Conservation (phyloP, 2,329 filamentous ascomycete species). For the Fusarium irregulare region DNA sequence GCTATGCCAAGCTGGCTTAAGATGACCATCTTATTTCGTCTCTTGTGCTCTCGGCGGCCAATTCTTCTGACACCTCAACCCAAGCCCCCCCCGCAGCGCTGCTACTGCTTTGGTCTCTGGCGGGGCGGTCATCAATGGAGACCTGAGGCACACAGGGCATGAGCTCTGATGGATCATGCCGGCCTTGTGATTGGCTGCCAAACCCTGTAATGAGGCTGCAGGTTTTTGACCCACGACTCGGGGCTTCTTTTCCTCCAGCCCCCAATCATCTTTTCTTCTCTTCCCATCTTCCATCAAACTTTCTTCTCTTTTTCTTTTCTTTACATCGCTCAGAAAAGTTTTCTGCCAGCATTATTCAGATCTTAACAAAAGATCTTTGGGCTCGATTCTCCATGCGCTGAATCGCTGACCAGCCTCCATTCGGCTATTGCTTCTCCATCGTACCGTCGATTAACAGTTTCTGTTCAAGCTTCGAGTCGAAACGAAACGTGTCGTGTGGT, state of each 20-base stretch:
- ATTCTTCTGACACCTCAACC: neutral
- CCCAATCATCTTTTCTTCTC: slow-evolving; percentile 45
- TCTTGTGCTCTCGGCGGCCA: neutral
- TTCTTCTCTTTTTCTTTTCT: slow-evolving; percentile 32
- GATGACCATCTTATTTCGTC: neutral
- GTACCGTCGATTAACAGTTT: slow-evolving; percentile 15
- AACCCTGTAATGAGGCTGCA: slow-evolving; percentile 20
- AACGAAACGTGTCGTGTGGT: slow-evolving; percentile 5
- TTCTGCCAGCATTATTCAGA: slow-evolving; percentile 26
- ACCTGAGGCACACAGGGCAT: slow-evolving; percentile 40
- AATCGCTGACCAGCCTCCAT: slow-evolving; percentile 35
- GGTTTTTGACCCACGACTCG: slow-evolving; percentile 38
- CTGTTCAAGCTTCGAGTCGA: slow-evolving; percentile 29
- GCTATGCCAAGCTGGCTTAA: neutral
- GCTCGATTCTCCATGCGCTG: slow-evolving; percentile 40
- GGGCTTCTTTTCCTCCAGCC: slow-evolving; percentile 42
- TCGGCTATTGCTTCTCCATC: slow-evolving; percentile 33
- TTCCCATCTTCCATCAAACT: slow-evolving; percentile 37
- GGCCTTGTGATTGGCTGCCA: slow-evolving; percentile 37
- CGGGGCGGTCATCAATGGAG: slow-evolving; percentile 5
- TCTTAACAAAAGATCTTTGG: slow-evolving; percentile 41
- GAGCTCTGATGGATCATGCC: slow-evolving; percentile 17
- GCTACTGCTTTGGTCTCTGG: neutral
- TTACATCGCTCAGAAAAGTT: slow-evolving; percentile 19
- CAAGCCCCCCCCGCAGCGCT: neutral